Base-by-base conservation (phyloP, 805 yeast species). In the Blastobotrys parvus region DNA sequence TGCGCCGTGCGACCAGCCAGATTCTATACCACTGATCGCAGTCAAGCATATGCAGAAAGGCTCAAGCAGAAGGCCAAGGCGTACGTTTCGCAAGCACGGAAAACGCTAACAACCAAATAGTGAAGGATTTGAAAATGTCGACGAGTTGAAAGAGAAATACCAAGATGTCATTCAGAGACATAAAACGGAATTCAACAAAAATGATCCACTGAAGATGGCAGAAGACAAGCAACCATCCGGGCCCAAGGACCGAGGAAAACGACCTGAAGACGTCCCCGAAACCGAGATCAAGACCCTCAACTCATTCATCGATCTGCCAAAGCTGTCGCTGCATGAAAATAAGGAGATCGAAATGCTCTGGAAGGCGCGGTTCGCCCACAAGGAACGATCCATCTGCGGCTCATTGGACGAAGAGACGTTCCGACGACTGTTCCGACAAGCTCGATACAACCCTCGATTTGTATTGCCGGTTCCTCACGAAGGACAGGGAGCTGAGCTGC, bases 401-500 rank as follows among this genome's bases (percentile, higher is more conserved):
- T 69, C 75, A 1, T 65, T 87, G 31, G 72, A 76, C 6, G 61
- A 63, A 2, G 66, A 66, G 2, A 75, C 79, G n/a, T 89, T 75
- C 57, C 69, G 79, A n/a, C 70, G 68, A 34, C 70, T 92, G 57
- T 71, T 73, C 52, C 63, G 69, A 32, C 75, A 73, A 46, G 95
- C 95, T 0, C 76, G 79, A 56, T 69, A 68, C 47, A 77, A 82
- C 58, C 95, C 96, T 18, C 72, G 77, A 27, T 92, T 92, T 63
- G 81, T 92, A n/a, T 70, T 92, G 19, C 98, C 98, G 0, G 65
- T 92, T 43, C 95, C 97, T 3, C 66, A 67, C 30, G 68, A 66
- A 11, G 59, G 61, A 4, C 59, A 62, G 11, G 73, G 69, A 3
- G 52, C 62, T 6, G 98, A 92, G 64, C 72, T 92, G 65, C 97